Base-by-base conservation (phyloP, 441 rosid genomes). In the Flueggea neowawraea region DNA sequence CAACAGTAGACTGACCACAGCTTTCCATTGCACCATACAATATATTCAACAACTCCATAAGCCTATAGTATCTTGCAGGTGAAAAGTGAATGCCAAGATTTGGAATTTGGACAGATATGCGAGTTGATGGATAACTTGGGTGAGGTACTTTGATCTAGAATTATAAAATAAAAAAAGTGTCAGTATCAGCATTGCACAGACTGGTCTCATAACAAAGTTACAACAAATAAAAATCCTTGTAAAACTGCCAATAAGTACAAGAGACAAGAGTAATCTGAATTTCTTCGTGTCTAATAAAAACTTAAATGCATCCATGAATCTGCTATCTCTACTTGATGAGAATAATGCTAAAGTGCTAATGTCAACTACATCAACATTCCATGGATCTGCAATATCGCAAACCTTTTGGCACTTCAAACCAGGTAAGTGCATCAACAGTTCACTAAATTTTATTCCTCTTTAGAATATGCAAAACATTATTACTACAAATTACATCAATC, bases 31-130 rank as follows among this genome's bases (percentile, higher is more conserved):
- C 74, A 58, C 75, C 85, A 64, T 76, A 72, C 68, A 83, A 62
- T 74, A 92, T 81, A 66, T 81, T 77, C 63, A 81, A 69, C 75
- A 96, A 78, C 71, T 90, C 96, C 84, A 87, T 74, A 73, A 92
- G 83, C 78, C 82, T 81, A 77, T 70, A 57, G 65, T 85, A 96
- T 82, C 99, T 84, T 36, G 80, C 80, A 33, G 97, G 99, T 51
- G 99, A 96, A 75, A 92, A 76, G 82, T 96, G 99, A 81, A 96
- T 75, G 78, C 94, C 85, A 79, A 96, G 91, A 80, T 82, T 92
- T 66, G 99, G 99, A 68, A 96, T 95, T 92, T 96, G 96, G 68
- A 96, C 73, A 62, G 97, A 90, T 73, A 96, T 79, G 65, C 92
- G 85, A 31, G 96, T 89, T 60, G 99, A 86, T 31, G 99, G 99